Evolutionary conservation across 1,139 yeast species (phyloP), one percentile per base, ranked within the genome.

Genomic region (Debaryomycetaceae sp.): DNA sequence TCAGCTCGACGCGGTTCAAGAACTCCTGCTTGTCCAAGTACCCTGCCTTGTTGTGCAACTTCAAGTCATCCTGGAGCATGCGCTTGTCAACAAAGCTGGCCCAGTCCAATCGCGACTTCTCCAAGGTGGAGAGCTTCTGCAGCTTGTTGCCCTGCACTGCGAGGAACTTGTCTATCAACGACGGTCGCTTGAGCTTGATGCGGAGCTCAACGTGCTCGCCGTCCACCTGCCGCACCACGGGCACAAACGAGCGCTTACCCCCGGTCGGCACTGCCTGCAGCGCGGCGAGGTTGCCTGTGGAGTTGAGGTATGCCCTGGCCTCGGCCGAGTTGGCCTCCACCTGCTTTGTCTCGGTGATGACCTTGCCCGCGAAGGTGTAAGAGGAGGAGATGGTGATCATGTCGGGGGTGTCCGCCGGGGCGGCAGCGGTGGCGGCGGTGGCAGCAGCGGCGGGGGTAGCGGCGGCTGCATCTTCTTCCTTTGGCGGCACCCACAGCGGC

Each of bases 41-140:
- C 10, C 98, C 98, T 31, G 74, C 83, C 54, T 75, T 78, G 53
- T 88, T 89, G 49, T 82, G 83, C 35, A 75, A 70, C 34, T 71
- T 71, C 51, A 91, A 70, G 42, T 91, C 98, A 42, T 86, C 96
- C 33, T 75, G 71, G 35, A 93, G 78, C 37, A 89, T 88, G 41
- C 81, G 78, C 44, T 81, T 70, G 56, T 91, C 97, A 14, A 93
- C 96, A 59, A 84, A 89, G 38, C 86, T 78, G 1, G 95, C 94
- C 96, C 98, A 91, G 55, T 91, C 98, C 36, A 91, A 67, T 39
- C 95, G 69, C 2, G 95, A 84, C 54, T 91, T 91, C 53, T 93
- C 97, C 40, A 91, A 63, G 0, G 98, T 93, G 13, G 95, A 84
- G 39, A 93, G 65, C 53, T 88, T 89, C 28, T 79, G 77, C 36